A percentile compares a stretch with the other conserved stretches of the same genome.
Evolutionary conservation across 1,284 basidiomycete species (phyloP).

Genomic region (Phlebopus sp.): DNA sequence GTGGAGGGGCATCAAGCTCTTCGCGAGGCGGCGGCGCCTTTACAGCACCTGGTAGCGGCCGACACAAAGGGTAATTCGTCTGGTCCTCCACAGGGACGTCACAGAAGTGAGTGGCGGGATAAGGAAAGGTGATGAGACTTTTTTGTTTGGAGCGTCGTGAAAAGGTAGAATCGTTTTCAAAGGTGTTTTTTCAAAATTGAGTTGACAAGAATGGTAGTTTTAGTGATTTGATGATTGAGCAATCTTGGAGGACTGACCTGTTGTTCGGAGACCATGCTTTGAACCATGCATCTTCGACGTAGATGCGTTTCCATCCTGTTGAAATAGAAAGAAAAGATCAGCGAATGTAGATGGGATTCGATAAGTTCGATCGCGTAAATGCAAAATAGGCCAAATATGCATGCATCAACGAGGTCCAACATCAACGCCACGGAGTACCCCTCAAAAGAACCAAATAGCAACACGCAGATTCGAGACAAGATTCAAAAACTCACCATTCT

Average conservation of each 20-base stretch:
- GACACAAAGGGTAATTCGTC: slow-evolving; percentile 54
- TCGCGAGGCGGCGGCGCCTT: slow-evolving; percentile 32
- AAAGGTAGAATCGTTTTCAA: too few species aligned
- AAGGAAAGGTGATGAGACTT: slow-evolving; percentile 46
- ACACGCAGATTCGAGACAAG: too few species aligned
- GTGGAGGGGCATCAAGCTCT: slow-evolving; percentile 23
- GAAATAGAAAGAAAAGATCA: background rate
- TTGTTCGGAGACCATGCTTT: slow-evolving; percentile 42
- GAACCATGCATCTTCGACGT: slow-evolving; percentile 57
- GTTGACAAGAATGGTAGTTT: background rate
- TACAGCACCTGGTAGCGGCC: slow-evolving; percentile 47
- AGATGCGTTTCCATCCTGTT: slow-evolving; percentile 62
- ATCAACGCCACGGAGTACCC: too few species aligned
- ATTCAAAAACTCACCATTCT: slow-evolving; percentile 34
- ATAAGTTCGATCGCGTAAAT: background rate
- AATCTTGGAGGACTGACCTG: slow-evolving; percentile 30
- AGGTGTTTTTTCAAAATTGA: slow-evolving; percentile 1
- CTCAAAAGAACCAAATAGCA: too few species aligned
- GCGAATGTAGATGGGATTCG: background rate
- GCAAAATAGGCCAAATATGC: background rate
- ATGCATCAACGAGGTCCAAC: background rate
- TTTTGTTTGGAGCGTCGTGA: too few species aligned
- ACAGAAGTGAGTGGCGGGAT: slow-evolving; percentile 56
- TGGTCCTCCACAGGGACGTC: slow-evolving; percentile 49
- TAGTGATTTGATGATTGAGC: slow-evolving; percentile 8